Conservation (phyloP, 768 basidiomycete species). For the Lentinula sp. region DNA sequence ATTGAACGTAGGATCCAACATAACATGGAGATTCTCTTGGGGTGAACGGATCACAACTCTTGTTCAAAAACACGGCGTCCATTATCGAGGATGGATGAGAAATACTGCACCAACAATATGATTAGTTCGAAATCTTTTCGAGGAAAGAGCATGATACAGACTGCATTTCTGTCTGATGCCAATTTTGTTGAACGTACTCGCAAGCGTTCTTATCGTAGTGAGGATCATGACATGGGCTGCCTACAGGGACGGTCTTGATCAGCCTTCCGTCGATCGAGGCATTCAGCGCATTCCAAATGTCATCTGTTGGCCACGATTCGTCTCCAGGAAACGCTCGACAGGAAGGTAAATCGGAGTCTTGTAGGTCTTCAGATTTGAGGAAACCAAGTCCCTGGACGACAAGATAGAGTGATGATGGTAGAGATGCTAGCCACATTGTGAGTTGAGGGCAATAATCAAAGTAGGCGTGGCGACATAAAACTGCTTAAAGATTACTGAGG, state of each 20-base stretch:
- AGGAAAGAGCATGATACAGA: conserved; percentile 4
- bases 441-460: neutral
- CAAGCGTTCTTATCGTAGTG: conserved; percentile 7
- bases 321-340: conserved; percentile 10
- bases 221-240: conserved; percentile 8
- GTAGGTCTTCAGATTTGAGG: neutral
- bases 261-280: conserved; percentile 8
- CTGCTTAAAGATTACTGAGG: neutral
- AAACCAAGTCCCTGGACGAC: neutral
- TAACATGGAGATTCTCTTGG: conserved; percentile 6
- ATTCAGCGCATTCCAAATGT: conserved; percentile 9
- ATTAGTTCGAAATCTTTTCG: neutral
- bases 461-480: neutral
- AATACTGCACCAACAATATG: neutral
- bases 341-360: neutral
- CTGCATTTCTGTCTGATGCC: conserved; percentile 11
- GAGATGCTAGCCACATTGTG: neutral
- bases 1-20: conserved; percentile 14
- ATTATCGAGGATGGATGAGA: conserved; percentile 15
- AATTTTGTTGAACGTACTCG: conserved; percentile 4
- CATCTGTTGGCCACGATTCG: conserved; percentile 7
- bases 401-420: neutral
- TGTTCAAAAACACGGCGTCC: conserved; percentile 13
- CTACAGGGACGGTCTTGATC: conserved; percentile 9
- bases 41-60: conserved; percentile 17